These are phyloP conservation scores for Pseudopediastrum boryanum DNA, from an alignment of 139 green algal genomes.

Conservation along the genomic window DNA sequence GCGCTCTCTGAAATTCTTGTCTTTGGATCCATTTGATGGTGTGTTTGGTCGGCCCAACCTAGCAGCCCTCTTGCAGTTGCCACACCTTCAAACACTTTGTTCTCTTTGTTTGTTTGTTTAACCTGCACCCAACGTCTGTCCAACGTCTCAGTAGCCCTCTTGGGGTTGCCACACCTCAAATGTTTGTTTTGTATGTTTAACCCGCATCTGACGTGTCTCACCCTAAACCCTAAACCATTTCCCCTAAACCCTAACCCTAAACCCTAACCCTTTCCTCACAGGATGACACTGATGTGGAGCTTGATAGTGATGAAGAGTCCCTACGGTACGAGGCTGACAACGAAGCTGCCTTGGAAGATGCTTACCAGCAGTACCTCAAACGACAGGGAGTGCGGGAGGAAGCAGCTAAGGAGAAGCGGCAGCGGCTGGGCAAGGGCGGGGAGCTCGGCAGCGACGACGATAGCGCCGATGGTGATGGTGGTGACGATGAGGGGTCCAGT, in stretches of 20 bases:
- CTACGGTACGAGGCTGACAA: slow-evolving; percentile 77
- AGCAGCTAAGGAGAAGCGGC: slow-evolving; percentile 53
- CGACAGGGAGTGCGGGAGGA: slow-evolving; percentile 56
- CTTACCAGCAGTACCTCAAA: slow-evolving; percentile 85
- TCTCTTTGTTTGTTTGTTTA: neutral
- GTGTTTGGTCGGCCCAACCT: no score
- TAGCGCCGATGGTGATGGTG: slow-evolving; percentile 26
- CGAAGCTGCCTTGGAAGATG: slow-evolving; percentile 88
- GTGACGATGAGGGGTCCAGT: slow-evolving; percentile 41
- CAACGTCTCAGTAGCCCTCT: no score
- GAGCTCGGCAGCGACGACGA: slow-evolving; percentile 59
- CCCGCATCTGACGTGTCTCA: neutral
- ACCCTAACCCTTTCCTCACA: no score
- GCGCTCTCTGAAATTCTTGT: no score
- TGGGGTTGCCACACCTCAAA: no score
- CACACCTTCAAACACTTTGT: no score
- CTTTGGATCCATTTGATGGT: no score
- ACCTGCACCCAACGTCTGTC: neutral
- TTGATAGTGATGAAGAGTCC: slow-evolving; percentile 57
- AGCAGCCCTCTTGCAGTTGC: no score
- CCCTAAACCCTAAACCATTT: neutral
- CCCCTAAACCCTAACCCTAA: neutral
- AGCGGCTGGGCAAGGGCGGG: slow-evolving; percentile 67
- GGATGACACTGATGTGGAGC: no score
- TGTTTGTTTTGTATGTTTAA: no score